phyloP scores from a whole-genome alignment of 495 filamentous ascomycete genomes.

The Copromyces sp. region DNA sequence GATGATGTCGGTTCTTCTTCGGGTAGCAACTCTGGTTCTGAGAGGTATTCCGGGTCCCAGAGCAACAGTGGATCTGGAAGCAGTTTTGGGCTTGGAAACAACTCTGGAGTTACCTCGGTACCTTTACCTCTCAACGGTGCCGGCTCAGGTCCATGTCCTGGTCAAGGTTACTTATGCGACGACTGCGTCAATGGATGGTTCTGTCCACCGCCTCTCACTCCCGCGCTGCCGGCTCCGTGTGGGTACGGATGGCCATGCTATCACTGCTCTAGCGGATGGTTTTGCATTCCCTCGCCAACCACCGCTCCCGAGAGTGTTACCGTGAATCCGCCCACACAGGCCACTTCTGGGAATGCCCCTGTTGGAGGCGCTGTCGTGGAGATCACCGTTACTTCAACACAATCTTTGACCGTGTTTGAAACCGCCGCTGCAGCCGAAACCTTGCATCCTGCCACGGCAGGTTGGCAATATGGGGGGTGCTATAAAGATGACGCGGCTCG shows the following conservation, averaged over 20 bases:
- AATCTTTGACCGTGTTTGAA: background rate
- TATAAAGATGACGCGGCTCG: constrained; percentile 43
- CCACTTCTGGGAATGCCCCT: background rate
- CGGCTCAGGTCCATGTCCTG: constrained; percentile 23
- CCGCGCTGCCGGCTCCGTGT: constrained; percentile 31
- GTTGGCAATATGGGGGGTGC: constrained; percentile 50
- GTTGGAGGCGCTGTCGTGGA: background rate
- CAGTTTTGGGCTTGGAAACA: background rate
- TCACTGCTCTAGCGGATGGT: constrained; percentile 30
- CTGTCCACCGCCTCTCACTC: constrained; percentile 30
- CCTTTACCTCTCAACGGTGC: background rate
- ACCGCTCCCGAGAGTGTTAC: constrained; percentile 5
- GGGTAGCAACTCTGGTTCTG: background rate
- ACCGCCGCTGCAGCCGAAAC: constrained; percentile 10
- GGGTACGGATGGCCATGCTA: constrained; percentile 34
- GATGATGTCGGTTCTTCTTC: background rate
- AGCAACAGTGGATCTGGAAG: background rate
- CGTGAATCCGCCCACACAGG: background rate
- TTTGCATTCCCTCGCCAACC: constrained; percentile 25
- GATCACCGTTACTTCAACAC: background rate
- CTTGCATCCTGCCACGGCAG: constrained; percentile 15
- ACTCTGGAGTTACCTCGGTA: background rate
- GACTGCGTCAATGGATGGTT: constrained; percentile 35
- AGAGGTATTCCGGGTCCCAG: background rate
- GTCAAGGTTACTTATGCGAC: constrained; percentile 29